Conservation (phyloP, 2,329 filamentous ascomycete species). For the Pseudophaeomoniella oleicola region DNA sequence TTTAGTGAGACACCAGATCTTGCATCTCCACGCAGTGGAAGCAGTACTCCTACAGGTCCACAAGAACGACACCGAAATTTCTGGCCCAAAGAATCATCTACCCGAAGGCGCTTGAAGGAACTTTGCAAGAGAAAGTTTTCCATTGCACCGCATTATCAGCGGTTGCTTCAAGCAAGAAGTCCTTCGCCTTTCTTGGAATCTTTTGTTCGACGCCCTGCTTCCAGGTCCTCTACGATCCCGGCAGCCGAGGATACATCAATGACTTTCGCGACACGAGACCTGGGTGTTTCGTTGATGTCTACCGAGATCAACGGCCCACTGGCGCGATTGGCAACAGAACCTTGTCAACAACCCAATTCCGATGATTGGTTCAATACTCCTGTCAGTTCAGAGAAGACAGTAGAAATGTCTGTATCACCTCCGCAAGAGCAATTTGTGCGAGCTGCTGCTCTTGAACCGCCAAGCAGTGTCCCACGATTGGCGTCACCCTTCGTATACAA, state of each 20-base stretch:
- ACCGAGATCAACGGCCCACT: constrained; percentile 23
- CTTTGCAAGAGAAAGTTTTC: constrained; percentile 47
- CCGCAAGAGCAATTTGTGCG: background rate
- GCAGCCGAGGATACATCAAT: constrained; percentile 10
- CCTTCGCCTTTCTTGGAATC: constrained; percentile 40
- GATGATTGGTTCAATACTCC: constrained; percentile 23
- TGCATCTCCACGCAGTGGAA: constrained; percentile 27
- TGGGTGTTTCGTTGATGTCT: constrained; percentile 27
- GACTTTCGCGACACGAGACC: constrained; percentile 27
- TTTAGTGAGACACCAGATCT: constrained; percentile 1
- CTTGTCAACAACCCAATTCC: constrained; percentile 11
- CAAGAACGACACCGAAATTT: constrained; percentile 18
- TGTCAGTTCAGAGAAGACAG: constrained; percentile 8
- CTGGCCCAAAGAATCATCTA: constrained; percentile 45
- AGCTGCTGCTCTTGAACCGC: constrained; percentile 3
- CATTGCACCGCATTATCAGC: constrained; percentile 49
- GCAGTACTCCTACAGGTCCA: constrained; percentile 30
- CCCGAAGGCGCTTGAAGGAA: constrained; percentile 41
- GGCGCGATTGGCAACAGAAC: constrained; percentile 18
- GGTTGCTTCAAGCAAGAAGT: constrained; percentile 44
- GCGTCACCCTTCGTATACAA: constrained; percentile 35
- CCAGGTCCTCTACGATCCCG: background rate
- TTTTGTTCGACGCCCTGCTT: background rate
- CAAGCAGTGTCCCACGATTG: constrained; percentile 22
- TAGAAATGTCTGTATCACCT: constrained; percentile 2